phyloP scores from a whole-genome alignment of 1,284 basidiomycete genomes.

The Leucoagaricus sp. region DNA sequence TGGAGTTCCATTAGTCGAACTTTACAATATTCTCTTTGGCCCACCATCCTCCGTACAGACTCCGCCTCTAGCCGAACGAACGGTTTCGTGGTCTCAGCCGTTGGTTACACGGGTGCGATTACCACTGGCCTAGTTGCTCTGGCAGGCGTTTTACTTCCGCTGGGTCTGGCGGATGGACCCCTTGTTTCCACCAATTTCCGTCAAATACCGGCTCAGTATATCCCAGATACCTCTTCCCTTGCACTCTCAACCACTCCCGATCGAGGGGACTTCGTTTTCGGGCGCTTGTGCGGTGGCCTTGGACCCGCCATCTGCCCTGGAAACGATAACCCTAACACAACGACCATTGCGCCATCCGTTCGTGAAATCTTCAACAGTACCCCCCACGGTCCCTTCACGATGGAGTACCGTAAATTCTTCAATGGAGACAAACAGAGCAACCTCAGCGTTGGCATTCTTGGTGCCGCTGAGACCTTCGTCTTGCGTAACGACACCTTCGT shows the following conservation, averaged over 20 bases:
- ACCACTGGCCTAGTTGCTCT: conserved; percentile 19
- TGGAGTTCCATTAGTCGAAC: conserved; percentile 21
- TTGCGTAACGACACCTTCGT: conserved; percentile 10
- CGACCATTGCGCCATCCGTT: conserved; percentile 15
- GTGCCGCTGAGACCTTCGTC: conserved; percentile 4
- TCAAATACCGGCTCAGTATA: conserved; percentile 12
- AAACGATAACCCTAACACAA: conserved; percentile 14
- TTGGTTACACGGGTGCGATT: conserved; percentile 15
- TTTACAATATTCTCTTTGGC: conserved; percentile 21
- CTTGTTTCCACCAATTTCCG: neutral
- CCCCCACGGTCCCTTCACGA: conserved; percentile 18
- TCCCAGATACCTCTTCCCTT: conserved; percentile 19
- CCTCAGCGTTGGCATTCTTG: conserved; percentile 10
- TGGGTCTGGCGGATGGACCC: conserved; percentile 19
- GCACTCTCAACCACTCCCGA: conserved; percentile 20
- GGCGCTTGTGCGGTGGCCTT: conserved; percentile 19
- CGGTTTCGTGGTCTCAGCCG: conserved; percentile 8
- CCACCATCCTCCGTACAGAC: conserved; percentile 19
- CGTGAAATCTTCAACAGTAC: conserved; percentile 16
- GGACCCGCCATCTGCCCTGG: conserved; percentile 18
- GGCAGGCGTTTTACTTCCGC: conserved; percentile 21
- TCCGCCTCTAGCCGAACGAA: conserved; percentile 7
- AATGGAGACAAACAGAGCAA: neutral
- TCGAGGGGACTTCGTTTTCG: conserved; percentile 16
- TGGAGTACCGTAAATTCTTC: conserved; percentile 13